Evolutionary conservation across 805 yeast species (phyloP).

Genomic region (Ogataea thermomethanolica): DNA sequence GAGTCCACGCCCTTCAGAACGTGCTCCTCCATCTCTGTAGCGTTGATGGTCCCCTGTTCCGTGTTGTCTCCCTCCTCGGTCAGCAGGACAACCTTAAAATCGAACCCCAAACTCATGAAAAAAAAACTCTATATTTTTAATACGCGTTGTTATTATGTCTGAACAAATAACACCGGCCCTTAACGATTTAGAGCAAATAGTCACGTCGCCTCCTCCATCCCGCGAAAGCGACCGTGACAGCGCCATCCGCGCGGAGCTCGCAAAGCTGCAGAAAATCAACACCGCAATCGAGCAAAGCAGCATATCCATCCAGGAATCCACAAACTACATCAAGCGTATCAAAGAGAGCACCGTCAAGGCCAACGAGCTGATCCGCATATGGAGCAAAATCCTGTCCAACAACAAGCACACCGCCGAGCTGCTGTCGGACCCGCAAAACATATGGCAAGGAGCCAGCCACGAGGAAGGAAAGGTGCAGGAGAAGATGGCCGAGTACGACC

Average conservation of each 20-base stretch:
- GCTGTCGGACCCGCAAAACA: constrained; percentile 28
- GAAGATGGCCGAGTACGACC: constrained; percentile 27
- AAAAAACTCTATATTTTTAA: constrained; percentile 3
- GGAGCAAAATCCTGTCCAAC: constrained; percentile 62
- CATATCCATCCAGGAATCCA: constrained; percentile 18
- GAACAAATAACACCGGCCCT: constrained; percentile 16
- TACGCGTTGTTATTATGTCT: constrained; percentile 12
- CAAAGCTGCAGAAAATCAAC: constrained; percentile 17
- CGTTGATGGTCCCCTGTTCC: constrained; percentile 18
- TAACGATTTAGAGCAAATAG: constrained; percentile 14
- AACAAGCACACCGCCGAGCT: constrained; percentile 51
- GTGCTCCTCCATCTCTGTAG: constrained; percentile 45
- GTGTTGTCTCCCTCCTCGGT: constrained; percentile 28
- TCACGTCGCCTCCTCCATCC: constrained; percentile 9
- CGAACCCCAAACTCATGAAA: constrained; percentile 37
- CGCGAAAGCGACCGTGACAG: constrained; percentile 10
- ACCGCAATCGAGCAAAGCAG: constrained; percentile 17
- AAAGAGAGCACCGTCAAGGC: constrained; percentile 19
- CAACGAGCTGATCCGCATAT: constrained; percentile 46
- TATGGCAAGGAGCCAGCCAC: constrained; percentile 20
- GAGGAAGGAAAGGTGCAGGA: constrained; percentile 16
- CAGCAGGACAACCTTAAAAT: constrained; percentile 43
- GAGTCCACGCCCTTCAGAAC: constrained; percentile 43
- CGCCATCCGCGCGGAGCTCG: constrained; percentile 17
- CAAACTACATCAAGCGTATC: constrained; percentile 16